phyloP scores from a whole-genome alignment of 139 green algal genomes.

The Picochlorum sp. region DNA sequence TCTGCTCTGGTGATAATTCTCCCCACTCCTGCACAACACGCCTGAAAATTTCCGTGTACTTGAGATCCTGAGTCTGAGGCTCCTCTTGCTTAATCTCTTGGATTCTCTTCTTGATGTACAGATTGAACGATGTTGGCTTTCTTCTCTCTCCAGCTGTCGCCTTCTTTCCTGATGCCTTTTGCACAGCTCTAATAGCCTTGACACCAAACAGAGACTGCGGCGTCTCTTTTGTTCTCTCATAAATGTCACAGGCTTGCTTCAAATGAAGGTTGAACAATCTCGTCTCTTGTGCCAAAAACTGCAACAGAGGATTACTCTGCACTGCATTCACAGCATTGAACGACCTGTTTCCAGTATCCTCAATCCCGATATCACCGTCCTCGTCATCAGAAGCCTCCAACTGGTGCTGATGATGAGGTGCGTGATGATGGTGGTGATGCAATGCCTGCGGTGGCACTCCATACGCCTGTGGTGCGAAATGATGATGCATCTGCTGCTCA shows the following conservation, averaged over 20 bases:
- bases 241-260: constrained; percentile 3
- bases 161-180: constrained; percentile 9
- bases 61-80: constrained; percentile 12
- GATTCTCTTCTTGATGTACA: constrained; percentile 36
- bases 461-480: no score
- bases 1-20: not conserved
- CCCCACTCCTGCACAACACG: constrained; percentile 1
- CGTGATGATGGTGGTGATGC: not conserved
- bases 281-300: constrained; percentile 31
- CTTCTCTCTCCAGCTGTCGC: constrained; percentile 8
- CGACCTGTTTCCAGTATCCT: constrained; percentile 85
- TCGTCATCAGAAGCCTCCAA: not conserved
- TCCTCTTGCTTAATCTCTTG: constrained; percentile 15
- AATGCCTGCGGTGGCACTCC: not conserved
- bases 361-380: constrained; percentile 40
- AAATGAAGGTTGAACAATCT: constrained; percentile 27
- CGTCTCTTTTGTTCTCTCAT: constrained; percentile 11
- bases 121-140: constrained; percentile 40
- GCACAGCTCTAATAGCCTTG: not conserved
- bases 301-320: not conserved
- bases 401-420: not conserved
- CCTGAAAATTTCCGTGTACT: constrained; percentile 24
- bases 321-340: constrained; percentile 85
- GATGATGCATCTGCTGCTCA: no score
- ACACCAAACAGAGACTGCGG: constrained; percentile 19